These are phyloP conservation scores for Clathrospora elynae DNA, from an alignment of 2,329 filamentous ascomycete species.

Conservation along the genomic window DNA sequence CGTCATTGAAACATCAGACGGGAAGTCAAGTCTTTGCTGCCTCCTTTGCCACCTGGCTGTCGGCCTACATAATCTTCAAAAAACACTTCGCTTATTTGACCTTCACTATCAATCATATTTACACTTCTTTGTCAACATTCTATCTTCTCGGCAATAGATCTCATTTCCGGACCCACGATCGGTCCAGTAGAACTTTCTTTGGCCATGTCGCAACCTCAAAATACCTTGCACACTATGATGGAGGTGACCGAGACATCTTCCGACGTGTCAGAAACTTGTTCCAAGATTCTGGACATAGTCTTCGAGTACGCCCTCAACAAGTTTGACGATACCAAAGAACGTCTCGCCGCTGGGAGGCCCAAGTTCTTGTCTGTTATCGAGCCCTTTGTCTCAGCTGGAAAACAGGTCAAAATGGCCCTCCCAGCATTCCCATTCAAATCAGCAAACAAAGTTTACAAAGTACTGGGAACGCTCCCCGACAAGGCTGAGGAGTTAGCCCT, in stretches of 20 bases:
- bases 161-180: no score
- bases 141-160: no score
- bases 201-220: no score
- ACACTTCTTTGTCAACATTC: no score
- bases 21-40: no score
- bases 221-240: no score
- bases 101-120: no score
- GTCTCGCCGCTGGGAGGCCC: slow-evolving; percentile 13
- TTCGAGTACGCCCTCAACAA: slow-evolving; percentile 32
- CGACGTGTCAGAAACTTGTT: not conserved
- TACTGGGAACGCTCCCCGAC: slow-evolving; percentile 54
- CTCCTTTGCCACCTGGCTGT: no score
- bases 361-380: slow-evolving; percentile 25
- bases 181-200: no score
- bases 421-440: slow-evolving; percentile 68
- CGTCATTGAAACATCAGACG: no score
- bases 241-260: not conserved
- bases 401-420: slow-evolving; percentile 32
- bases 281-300: slow-evolving; percentile 24
- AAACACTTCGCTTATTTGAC: no score
- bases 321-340: slow-evolving; percentile 19
- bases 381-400: slow-evolving; percentile 9
- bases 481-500: slow-evolving; percentile 52
- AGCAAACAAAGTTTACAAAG: slow-evolving; percentile 59
- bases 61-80: no score